A percentile compares a stretch with the other conserved stretches of the same genome.
phyloP scores from a whole-genome alignment of 371 early-diverging fungal genomes.

The Conidiobolus coronatus region DNA sequence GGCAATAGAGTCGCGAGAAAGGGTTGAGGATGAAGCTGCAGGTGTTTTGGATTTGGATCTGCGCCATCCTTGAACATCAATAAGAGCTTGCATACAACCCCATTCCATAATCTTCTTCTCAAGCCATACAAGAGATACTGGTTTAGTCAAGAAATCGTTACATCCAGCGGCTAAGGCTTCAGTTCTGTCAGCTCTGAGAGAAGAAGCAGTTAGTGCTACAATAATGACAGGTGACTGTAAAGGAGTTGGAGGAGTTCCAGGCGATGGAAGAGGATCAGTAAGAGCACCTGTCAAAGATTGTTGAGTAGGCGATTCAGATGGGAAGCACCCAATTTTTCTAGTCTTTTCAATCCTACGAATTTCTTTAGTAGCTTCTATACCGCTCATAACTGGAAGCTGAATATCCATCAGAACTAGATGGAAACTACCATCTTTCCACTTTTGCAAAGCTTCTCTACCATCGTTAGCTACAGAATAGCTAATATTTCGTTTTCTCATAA shows the following conservation, averaged over 20 bases:
- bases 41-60: constrained; percentile 8
- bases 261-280: constrained; percentile 1
- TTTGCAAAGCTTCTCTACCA: constrained; percentile 52
- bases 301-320: constrained; percentile 8
- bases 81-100: constrained; percentile 81
- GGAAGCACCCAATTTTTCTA: constrained; percentile 29
- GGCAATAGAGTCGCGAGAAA: background rate
- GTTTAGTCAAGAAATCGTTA: constrained; percentile 74
- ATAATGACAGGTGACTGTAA: constrained; percentile 63
- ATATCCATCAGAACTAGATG: constrained; percentile 70
- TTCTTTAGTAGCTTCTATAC: constrained; percentile 49
- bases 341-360: constrained; percentile 41
- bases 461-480: constrained; percentile 41
- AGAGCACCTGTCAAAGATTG: background rate
- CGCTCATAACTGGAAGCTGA: constrained; percentile 61
- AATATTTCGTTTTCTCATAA: constrained; percentile 48
- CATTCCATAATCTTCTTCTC: constrained; percentile 72
- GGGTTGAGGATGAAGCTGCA: background rate
- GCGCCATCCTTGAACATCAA: constrained; percentile 64
- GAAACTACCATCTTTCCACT: constrained; percentile 40
- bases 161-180: constrained; percentile 70
- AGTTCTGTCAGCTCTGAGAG: constrained; percentile 44
- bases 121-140: constrained; percentile 59
- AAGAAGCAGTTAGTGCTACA: constrained; percentile 67
- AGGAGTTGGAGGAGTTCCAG: constrained; percentile 8